Base-by-base conservation (phyloP, 805 yeast species). In the Kurtzmaniella cleridarum region DNA sequence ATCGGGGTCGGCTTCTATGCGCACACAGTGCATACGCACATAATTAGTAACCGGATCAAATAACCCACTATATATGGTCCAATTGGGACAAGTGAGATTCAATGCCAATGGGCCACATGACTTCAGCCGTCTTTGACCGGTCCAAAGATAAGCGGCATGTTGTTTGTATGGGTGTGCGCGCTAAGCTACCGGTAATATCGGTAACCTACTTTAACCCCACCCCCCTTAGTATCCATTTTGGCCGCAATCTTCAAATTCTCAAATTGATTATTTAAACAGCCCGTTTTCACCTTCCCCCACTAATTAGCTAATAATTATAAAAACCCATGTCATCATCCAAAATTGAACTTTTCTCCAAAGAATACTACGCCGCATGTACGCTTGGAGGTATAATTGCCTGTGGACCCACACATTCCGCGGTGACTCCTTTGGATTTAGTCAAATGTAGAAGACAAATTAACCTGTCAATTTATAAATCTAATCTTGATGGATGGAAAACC, bases 371-470 rank as follows among this genome's bases (percentile, higher is more conserved):
- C 40, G 80, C 90, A 38, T 85, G 95, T 62, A 79, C 89, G 3
- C 36, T 81, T 30, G 95, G 90, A 34, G 95, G 91, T 50, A 73
- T 81, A 40, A 50, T 84, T 39, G 97, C 98, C 2, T 91, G 98
- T 71, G 97, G 97, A 12, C 96, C 98, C 27, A 91, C 98, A 11
- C 98, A 91, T 62, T 79, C 96, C 1, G 77, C 84, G 3, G 95
- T 93, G 18, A 86, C 96, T 5, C 98, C 98, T 3, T 72, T 91
- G 42, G 98, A 91, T 66, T 68, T 93, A 40, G 95, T 93, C 57
- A 91, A 91, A 66, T 85, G 95, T 68, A 81, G 98, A 59, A 72
- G 91, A 50, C 98, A 91, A 66, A 97, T 91, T 23, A 74, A 86
- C 59, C 64, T 95, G 1, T 41, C 66, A 3, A 63, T 90, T 11